Evolutionary conservation across 768 basidiomycete species (phyloP), one percentile per base, ranked within the genome.

Genomic region (Daedaleopsis nitida): DNA sequence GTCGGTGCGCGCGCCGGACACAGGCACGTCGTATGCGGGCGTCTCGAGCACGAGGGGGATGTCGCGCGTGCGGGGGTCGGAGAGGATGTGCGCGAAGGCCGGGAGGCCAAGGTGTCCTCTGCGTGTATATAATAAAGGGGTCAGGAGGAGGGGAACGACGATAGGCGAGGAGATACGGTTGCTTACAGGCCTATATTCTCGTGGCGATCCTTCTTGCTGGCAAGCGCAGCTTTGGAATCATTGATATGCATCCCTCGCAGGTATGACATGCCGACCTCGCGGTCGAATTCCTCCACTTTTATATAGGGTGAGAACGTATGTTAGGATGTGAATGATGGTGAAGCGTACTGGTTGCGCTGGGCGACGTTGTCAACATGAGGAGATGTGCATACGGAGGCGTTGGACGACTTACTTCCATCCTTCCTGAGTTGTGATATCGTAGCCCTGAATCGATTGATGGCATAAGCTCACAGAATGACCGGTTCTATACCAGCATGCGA

Each of bases 21-120:
- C 11, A 10, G 62, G 62, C 2, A 57, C 51, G 55, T 91, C 92
- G 64, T 86, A 85, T 27, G 81, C 82, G 0, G 90, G 91, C 0
- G 94, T 94, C 70, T 96, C 93, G 14, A 94, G 80, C 35, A 96
- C 85, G 38, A 96, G 80, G 1, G 92, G 92, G 37, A 94, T 87
- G 48, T 81, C 72, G 58, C 85, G 82, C 32, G 86, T 79, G 17
- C 91, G 85, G 5, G 81, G 76, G 68, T 94, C 92, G 10, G 81
- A 81, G 55, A 94, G 76, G 52, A 93, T 83, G 61, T 84, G 79
- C 34, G 78, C 75, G 73, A 94, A 94, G 0, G 85, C 78, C 0
- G 68, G 62, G 5, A 94, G 76, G 10, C 84, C 84, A 43, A 94
- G 80, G 51, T 86, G 75, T 1, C 93, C 93, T 9, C 90, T 93